Evolutionary conservation across 257 asterid genomes (phyloP), one percentile per base, ranked within the genome.

Genomic region (Solanum habrochaites): DNA sequence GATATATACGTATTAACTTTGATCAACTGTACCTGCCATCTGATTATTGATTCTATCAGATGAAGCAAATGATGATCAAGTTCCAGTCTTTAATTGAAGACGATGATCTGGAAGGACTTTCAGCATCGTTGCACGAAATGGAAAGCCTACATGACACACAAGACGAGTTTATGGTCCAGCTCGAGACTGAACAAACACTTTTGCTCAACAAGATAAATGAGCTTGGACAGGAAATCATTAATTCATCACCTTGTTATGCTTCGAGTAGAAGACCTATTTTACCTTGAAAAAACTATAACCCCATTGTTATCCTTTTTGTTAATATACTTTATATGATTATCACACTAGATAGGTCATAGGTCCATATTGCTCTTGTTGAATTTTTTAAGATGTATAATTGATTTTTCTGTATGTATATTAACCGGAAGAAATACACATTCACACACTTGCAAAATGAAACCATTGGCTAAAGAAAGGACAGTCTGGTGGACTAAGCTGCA

Each of bases 161-260:
- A 88, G 96, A 95, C 82, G 99, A 94, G 88, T 93, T 90, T 91
- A 87, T 93, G 90, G 58, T 90, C 84, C 95, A 91, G 90, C 98
- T 97, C 8, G 98, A 96, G 91, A 95, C 92, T 1, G 99, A 97
- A 91, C 98, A 97, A 77, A 91, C 69, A 90, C 90, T 97, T 88
- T 91, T 97, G 11, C 83, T 97, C 49, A 89, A 87, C 92, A 97
- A 96, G 90, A 92, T 97, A 88, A 90, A 92, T 85, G 98, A 96
- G 92, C 98, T 97, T 73, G 99, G 99, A 49, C 99, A 93, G 86
- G 99, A 97, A 90, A 90, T 96, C 75, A 84, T 95, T n/a, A 95
- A 97, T 91, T 91, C 98, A 2, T 83, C 98, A 3, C 80, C 92
- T 27, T 83, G 95, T 27, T 84, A 94, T 73, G 45, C 89, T 75